A percentile compares a stretch with the other conserved stretches of the same genome.
Conservation (phyloP, 495 filamentous ascomycete species). For the Oleoguttula mirabilis region DNA sequence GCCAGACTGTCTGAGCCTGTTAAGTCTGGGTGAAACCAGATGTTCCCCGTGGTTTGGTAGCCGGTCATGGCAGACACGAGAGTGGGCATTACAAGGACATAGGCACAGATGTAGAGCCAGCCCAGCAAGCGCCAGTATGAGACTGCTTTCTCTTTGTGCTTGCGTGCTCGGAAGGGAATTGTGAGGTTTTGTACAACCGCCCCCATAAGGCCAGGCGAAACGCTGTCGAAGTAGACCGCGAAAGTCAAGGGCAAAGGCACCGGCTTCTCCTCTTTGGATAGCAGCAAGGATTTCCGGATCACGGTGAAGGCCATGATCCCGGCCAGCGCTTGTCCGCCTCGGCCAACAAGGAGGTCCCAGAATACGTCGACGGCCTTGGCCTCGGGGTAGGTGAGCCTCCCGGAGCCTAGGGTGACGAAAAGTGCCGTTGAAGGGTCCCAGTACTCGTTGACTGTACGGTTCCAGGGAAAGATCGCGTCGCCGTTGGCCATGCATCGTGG, state of each 20-base stretch:
- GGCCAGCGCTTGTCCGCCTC: constrained; percentile 2
- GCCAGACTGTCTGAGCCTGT: too few relatives aligned
- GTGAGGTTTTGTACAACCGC: neutral
- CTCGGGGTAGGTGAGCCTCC: neutral
- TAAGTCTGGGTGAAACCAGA: too few relatives aligned
- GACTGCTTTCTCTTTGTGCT: too few relatives aligned
- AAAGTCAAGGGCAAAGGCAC: neutral
- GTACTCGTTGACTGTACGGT: too few relatives aligned
- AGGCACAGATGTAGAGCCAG: too few relatives aligned
- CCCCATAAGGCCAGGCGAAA: neutral
- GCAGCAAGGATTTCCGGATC: constrained; percentile 3
- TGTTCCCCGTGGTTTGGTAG: too few relatives aligned
- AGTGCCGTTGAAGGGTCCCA: constrained; percentile 1
- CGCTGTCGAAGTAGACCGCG: neutral
- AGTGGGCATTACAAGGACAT: too few relatives aligned
- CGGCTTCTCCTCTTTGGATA: neutral
- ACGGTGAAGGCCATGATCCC: constrained; percentile 1
- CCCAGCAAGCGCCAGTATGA: too few relatives aligned
- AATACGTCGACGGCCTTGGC: constrained; percentile 7
- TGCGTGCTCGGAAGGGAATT: too few relatives aligned
- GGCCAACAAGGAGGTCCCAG: constrained; percentile 2
- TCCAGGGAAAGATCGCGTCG: too few relatives aligned
- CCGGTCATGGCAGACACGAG: too few relatives aligned
- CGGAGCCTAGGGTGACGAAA: constrained; percentile 1
- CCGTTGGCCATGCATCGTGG: too few relatives aligned